Conservation (phyloP, 805 yeast genomes). For the Myxozyma neotropica region DNA sequence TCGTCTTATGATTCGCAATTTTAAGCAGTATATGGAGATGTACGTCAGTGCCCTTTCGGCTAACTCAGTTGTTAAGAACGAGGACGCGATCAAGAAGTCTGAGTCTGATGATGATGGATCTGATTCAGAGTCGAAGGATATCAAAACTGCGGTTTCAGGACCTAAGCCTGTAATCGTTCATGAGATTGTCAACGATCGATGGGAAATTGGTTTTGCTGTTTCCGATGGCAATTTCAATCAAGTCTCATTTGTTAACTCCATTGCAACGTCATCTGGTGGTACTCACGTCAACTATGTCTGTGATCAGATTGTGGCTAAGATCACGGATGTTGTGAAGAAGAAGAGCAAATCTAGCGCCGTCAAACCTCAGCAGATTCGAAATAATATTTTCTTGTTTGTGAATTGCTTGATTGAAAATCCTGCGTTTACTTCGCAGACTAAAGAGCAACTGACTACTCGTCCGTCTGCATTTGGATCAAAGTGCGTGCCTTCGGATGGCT, state of each 20-base stretch:
- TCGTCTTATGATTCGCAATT: conserved; percentile 66
- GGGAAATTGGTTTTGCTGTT: conserved; percentile 96
- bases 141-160: conserved; percentile 41
- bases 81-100: conserved; percentile 45
- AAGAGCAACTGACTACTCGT: conserved; percentile 91
- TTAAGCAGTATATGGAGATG: conserved; percentile 86
- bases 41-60: conserved; percentile 73
- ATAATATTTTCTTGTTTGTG: conserved; percentile 85
- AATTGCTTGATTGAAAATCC: conserved; percentile 95
- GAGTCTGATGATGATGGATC: conserved; percentile 39
- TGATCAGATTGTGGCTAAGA: conserved; percentile 79
- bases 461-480: conserved; percentile 86
- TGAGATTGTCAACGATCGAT: conserved; percentile 78
- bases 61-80: conserved; percentile 37
- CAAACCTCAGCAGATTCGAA: conserved; percentile 85
- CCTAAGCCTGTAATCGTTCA: conserved; percentile 51
- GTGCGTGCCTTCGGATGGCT: conserved; percentile 74
- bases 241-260: conserved; percentile 94
- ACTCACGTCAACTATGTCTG: conserved; percentile 87
- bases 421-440: conserved; percentile 95
- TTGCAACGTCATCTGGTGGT: conserved; percentile 97
- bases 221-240: conserved; percentile 90
- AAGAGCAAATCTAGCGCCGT: conserved; percentile 67
- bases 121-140: conserved; percentile 46
- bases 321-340: conserved; percentile 72